Conservation (phyloP, 148 eudicot species). For the Heliosperma pusillum region DNA sequence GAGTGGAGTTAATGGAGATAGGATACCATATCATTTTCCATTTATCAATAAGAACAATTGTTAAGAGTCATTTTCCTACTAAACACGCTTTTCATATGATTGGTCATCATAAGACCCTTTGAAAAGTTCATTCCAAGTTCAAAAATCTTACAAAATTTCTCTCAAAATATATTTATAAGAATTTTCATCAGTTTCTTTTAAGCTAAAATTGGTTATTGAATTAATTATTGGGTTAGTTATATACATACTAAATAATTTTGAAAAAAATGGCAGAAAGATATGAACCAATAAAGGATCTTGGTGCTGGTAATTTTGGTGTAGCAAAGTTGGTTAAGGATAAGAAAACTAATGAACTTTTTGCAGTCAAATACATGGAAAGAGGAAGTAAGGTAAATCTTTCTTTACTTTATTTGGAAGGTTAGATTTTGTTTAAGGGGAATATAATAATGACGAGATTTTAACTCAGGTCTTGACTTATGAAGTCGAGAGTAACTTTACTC, state of each 20-base stretch:
- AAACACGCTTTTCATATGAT: not conserved
- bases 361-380: conserved; percentile 56
- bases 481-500: too few relatives aligned
- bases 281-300: conserved; percentile 44
- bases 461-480: too few relatives aligned
- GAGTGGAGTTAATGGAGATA: too few relatives aligned
- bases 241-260: too few relatives aligned
- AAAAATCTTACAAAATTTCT: not conserved
- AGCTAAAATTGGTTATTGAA: too few relatives aligned
- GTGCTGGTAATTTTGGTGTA: conserved; percentile 54
- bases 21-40: too few relatives aligned
- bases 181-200: not conserved
- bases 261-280: conserved; percentile 38
- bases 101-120: not conserved
- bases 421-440: too few relatives aligned
- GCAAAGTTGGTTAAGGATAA: conserved; percentile 53
- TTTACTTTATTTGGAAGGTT: not conserved
- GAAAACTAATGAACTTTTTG: conserved; percentile 47
- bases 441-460: too few relatives aligned
- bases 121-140: not conserved
- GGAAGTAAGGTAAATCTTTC: conserved; percentile 33
- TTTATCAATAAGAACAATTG: too few relatives aligned
- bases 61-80: not conserved
- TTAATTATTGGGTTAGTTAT: too few relatives aligned
- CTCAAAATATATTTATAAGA: not conserved